Conservation (phyloP, 2,329 filamentous ascomycete species). For the Claviceps cyperi region DNA sequence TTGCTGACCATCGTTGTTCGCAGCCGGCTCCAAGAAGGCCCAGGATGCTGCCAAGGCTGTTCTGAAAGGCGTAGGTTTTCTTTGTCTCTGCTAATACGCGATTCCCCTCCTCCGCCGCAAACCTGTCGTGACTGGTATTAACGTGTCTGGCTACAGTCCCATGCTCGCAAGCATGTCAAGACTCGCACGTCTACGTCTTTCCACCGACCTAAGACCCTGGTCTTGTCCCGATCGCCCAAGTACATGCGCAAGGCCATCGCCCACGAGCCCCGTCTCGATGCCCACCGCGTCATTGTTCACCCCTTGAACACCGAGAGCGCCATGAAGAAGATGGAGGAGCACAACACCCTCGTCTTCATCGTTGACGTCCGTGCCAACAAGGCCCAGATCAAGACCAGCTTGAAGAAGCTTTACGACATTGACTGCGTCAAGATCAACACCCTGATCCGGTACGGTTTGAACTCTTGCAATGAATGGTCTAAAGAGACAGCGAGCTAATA, state of each 20-base stretch:
- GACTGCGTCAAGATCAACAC: constrained; percentile 99
- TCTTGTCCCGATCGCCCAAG: constrained; percentile 80
- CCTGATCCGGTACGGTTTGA: constrained; percentile 63
- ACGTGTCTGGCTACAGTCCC: constrained; percentile 22
- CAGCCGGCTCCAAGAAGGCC: constrained; percentile 70
- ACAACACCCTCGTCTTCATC: constrained; percentile 99
- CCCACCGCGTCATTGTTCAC: constrained; percentile 95
- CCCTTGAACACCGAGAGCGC: constrained; percentile 98
- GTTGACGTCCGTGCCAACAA: constrained; percentile 98
- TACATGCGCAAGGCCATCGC: constrained; percentile 94
- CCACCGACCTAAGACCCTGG: constrained; percentile 94
- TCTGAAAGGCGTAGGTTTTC: constrained; percentile 74
- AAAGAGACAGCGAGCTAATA: neutral
- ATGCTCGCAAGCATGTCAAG: constrained; percentile 76
- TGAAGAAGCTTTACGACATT: constrained; percentile 99
- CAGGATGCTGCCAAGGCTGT: constrained; percentile 89
- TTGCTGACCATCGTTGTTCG: constrained; percentile 51
- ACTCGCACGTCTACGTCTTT: constrained; percentile 86
- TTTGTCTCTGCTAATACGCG: neutral
- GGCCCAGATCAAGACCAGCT: constrained; percentile 93
- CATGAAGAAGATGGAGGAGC: constrained; percentile 99
- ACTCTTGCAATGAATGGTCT: constrained; percentile 3
- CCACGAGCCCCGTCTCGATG: constrained; percentile 81
- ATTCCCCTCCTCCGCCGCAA: neutral
- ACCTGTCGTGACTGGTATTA: neutral